Conservation (phyloP, 306 rosid genomes). For the Biancaea sappan region DNA sequence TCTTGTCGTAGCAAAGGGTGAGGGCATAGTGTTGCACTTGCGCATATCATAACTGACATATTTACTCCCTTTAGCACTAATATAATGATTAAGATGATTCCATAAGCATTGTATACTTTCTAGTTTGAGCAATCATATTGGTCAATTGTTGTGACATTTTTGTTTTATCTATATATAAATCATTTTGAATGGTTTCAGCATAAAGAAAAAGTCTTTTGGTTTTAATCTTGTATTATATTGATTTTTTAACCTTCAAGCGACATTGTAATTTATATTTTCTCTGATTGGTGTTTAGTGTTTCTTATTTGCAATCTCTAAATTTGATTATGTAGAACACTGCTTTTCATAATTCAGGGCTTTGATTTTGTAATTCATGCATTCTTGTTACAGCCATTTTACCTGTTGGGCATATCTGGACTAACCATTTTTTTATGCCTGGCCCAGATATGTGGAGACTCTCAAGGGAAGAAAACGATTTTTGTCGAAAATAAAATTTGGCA, state of each 20-base stretch:
- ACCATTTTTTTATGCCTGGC: constrained; percentile 32
- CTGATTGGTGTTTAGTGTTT: neutral
- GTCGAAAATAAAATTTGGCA: constrained; percentile 85
- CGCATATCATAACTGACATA: constrained; percentile 22
- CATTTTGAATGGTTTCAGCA: neutral
- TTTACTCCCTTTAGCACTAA: neutral
- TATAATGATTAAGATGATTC: constrained; percentile 14
- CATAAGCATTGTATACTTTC: constrained; percentile 19
- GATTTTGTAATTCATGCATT: neutral
- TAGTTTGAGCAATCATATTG: constrained; percentile 6
- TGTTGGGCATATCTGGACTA: constrained; percentile 3
- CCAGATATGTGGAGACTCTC: constrained; percentile 80
- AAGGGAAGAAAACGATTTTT: constrained; percentile 88
- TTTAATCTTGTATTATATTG: neutral
- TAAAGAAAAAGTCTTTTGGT: neutral
- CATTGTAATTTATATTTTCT: neutral
- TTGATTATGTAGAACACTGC: constrained; percentile 6
- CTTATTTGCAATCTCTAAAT: constrained; percentile 26
- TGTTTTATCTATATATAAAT: neutral
- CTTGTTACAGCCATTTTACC: constrained; percentile 18
- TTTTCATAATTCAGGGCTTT: neutral
- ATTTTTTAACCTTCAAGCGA: neutral
- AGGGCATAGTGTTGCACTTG: constrained; percentile 38
- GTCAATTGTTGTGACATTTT: constrained; percentile 4
- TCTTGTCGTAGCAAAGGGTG: constrained; percentile 84